Percentiles rank a stretch among this genome's conserved stretches.
These are phyloP conservation scores for Nigrospora sphaerica DNA, from an alignment of 2,329 filamentous ascomycete species.

Conservation along the genomic window DNA sequence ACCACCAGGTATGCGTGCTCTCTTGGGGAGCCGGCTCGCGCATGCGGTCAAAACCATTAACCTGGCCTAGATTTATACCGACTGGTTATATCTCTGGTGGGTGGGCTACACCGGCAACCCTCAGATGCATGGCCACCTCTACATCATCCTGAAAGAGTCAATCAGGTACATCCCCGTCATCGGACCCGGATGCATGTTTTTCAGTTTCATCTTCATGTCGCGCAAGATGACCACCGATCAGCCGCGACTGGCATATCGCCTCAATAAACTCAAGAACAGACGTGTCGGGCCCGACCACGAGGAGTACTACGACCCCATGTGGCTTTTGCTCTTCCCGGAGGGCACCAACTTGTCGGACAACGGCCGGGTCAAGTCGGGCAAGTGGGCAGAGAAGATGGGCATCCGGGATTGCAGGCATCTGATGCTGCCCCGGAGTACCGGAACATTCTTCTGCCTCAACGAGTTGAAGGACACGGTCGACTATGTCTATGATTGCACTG, in stretches of 20 bases:
- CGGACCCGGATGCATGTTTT: slow-evolving; percentile 77
- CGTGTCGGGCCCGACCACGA: slow-evolving; percentile 47
- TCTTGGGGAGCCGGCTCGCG: too few relatives aligned
- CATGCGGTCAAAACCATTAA: slow-evolving; percentile 5
- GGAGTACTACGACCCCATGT: slow-evolving; percentile 70
- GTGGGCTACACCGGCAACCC: slow-evolving; percentile 73
- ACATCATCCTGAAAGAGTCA: slow-evolving; percentile 86
- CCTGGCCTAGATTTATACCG: slow-evolving; percentile 61
- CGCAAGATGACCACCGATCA: slow-evolving; percentile 79
- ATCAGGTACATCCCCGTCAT: slow-evolving; percentile 75
- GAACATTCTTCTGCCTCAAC: slow-evolving; percentile 70
- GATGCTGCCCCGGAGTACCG: slow-evolving; percentile 73
- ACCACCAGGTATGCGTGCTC: slow-evolving; percentile 59
- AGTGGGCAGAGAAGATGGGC: slow-evolving; percentile 71
- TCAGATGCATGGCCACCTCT: slow-evolving; percentile 76
- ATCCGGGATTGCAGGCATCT: slow-evolving; percentile 67
- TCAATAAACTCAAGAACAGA: slow-evolving; percentile 59
- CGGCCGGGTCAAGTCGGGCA: slow-evolving; percentile 61
- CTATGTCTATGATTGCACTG: slow-evolving; percentile 87
- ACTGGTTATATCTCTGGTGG: slow-evolving; percentile 94
- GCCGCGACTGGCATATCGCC: slow-evolving; percentile 64
- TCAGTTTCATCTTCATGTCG: slow-evolving; percentile 88
- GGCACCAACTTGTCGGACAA: slow-evolving; percentile 74
- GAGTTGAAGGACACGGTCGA: slow-evolving; percentile 69
- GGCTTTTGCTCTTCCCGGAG: slow-evolving; percentile 82